Conservation (phyloP, 2,329 filamentous ascomycete species). For the Aureobasidium zeae region DNA sequence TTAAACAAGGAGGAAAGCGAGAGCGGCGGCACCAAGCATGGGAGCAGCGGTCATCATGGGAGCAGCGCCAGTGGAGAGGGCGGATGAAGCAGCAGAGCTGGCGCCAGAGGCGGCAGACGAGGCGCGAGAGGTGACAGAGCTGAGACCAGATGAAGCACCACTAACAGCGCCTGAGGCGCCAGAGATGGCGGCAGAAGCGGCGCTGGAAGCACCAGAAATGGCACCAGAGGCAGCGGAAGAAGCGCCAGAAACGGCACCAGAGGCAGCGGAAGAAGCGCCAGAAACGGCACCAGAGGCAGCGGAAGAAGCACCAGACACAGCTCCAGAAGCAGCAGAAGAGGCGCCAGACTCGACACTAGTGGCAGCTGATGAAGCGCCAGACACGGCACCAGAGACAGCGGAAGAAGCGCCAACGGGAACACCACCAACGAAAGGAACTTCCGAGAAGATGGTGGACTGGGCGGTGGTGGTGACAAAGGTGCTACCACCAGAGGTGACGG, state of each 20-base stretch:
- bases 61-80: constrained; percentile 18
- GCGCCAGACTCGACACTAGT: constrained; percentile 16
- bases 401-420: constrained; percentile 16
- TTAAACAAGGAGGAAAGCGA: constrained; percentile 33
- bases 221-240: constrained; percentile 16
- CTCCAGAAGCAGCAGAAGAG: constrained; percentile 15
- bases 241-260: constrained; percentile 12
- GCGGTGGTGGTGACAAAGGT: constrained; percentile 27
- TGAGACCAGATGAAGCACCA: constrained; percentile 17
- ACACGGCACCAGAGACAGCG: constrained; percentile 17
- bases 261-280: constrained; percentile 17
- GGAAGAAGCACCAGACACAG: constrained; percentile 16
- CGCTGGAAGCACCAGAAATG: constrained; percentile 17
- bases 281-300: constrained; percentile 18
- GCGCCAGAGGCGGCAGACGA: constrained; percentile 13
- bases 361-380: constrained; percentile 16
- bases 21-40: constrained; percentile 27
- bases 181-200: constrained; percentile 9
- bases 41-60: constrained; percentile 28
- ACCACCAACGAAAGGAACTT: constrained; percentile 14
- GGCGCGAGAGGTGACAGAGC: constrained; percentile 15
- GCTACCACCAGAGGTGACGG: constrained; percentile 25
- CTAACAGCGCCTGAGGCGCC: constrained; percentile 16
- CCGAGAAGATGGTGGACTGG: constrained; percentile 27
- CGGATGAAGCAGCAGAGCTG: constrained; percentile 15